Base-by-base conservation (phyloP, 176 grass and related monocot genomes). In the Coix lacrymajobi region DNA sequence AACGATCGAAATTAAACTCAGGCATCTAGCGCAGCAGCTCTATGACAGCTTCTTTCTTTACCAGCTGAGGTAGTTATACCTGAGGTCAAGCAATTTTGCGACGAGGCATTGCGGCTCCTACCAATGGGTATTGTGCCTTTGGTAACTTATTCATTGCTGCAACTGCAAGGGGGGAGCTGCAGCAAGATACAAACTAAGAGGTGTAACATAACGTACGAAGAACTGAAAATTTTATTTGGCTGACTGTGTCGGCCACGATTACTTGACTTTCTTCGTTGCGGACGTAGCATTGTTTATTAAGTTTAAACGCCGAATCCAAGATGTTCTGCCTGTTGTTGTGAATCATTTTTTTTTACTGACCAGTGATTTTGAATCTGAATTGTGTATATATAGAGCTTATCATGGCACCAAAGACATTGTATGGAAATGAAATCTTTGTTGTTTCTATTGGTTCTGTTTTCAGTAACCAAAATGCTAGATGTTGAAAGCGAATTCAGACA, bases 1-100 rank as follows among this genome's bases (percentile, higher is more conserved):
- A 19, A 76, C 22, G 82, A 51, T 65, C 26, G 5, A 37, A 37
- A 15, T 38, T 63, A 1, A 14, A 45, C 71, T 36, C 2, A 2
- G 6, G 20, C 45, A 62, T 40, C 38, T 20, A 46, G 8, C 29
- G 9, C 28, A 76, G 66, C 7, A 34, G 79, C 29, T 25, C 25
- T 56, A 67, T 43, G 66, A 9, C 20, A 49, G 11, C 52, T 40
- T 61, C 74, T 78, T 45, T 66, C 58, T 4, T 6, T 16, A 13
- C 73, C 57, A 39, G 2, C 36, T 64, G 22, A 60, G 4, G 16
- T 5, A 37, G 22, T 44, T 29, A n/a, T 49, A 72, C 17, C 45
- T 0, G 51, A 79, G 61, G 38, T 29, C 30, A 61, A 16, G 17
- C 66, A 67, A 67, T 83, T 74, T 83, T 87, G 31, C 41, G 71